phyloP scores from a whole-genome alignment of 225 moss, liverwort and hornwort genomes.

The Antitrichia curtipendula region DNA sequence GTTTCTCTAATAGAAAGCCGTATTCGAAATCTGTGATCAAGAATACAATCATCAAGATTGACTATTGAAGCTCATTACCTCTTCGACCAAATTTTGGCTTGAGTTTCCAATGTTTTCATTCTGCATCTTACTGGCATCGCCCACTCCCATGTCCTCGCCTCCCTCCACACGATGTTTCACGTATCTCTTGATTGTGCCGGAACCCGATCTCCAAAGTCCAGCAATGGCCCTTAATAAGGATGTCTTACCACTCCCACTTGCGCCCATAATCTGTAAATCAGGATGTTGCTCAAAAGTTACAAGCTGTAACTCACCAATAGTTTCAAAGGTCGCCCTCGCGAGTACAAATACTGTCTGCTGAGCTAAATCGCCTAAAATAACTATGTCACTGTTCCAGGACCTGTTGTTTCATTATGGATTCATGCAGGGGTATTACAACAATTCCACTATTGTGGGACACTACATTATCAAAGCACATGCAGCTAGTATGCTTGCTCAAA shows the following conservation, averaged over 20 bases:
- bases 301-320: not conserved
- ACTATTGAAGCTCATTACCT: constrained; percentile 13
- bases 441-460: not conserved
- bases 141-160: not conserved
- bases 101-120: not conserved
- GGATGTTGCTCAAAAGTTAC: not conserved
- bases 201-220: constrained; percentile 91
- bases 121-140: not conserved
- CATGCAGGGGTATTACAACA: not conserved
- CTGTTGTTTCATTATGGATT: not conserved
- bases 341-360: not conserved
- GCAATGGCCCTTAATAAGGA: constrained; percentile 81
- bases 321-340: not conserved
- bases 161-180: constrained; percentile 22
- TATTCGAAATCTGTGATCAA: not conserved
- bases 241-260: constrained; percentile 98
- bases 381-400: not conserved
- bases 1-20: not conserved
- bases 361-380: not conserved
- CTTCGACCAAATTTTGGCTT: not conserved
- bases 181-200: constrained; percentile 67
- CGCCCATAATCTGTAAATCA: constrained; percentile 81
- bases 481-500: not conserved
- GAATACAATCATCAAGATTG: not conserved
- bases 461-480: not conserved